These are phyloP conservation scores for Eutrema japonicum DNA, from an alignment of 345 rosid genomes.

Conservation along the genomic window DNA sequence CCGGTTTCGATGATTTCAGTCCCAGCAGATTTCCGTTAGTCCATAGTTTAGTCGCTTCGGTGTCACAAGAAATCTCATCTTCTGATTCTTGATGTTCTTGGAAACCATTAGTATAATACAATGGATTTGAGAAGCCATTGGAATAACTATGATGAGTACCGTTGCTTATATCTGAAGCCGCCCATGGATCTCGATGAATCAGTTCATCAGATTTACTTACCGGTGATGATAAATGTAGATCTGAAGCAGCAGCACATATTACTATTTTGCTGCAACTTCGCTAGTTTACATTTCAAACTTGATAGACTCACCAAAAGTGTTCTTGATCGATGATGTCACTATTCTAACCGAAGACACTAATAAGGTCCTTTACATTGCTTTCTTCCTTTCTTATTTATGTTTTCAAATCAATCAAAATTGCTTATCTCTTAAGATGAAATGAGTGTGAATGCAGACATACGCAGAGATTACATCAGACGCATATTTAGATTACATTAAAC, in stretches of 20 bases:
- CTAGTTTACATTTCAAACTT: slow-evolving; percentile 64
- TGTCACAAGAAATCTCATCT: slow-evolving; percentile 44
- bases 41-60: slow-evolving; percentile 61
- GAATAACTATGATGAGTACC: slow-evolving; percentile 38
- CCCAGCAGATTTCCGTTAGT: slow-evolving; percentile 88
- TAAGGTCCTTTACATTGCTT: slow-evolving; percentile 54
- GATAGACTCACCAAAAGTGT: slow-evolving; percentile 78
- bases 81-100: slow-evolving; percentile 43
- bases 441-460: slow-evolving; percentile 66
- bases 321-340: slow-evolving; percentile 76
- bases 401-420: background rate
- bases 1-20: slow-evolving; percentile 79
- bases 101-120: slow-evolving; percentile 29
- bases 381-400: background rate
- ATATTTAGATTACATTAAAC: slow-evolving; percentile 73
- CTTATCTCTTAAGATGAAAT: background rate
- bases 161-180: slow-evolving; percentile 41
- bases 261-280: slow-evolving; percentile 90
- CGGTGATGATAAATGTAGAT: slow-evolving; percentile 33
- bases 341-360: slow-evolving; percentile 85
- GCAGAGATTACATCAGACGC: slow-evolving; percentile 81
- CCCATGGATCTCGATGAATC: slow-evolving; percentile 42
- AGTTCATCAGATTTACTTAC: slow-evolving; percentile 41
- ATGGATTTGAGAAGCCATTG: slow-evolving; percentile 42
- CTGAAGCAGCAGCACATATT: slow-evolving; percentile 27